These are phyloP conservation scores for Oldenlandia corymbosa DNA, from an alignment of 257 asterid species.

Conservation along the genomic window DNA sequence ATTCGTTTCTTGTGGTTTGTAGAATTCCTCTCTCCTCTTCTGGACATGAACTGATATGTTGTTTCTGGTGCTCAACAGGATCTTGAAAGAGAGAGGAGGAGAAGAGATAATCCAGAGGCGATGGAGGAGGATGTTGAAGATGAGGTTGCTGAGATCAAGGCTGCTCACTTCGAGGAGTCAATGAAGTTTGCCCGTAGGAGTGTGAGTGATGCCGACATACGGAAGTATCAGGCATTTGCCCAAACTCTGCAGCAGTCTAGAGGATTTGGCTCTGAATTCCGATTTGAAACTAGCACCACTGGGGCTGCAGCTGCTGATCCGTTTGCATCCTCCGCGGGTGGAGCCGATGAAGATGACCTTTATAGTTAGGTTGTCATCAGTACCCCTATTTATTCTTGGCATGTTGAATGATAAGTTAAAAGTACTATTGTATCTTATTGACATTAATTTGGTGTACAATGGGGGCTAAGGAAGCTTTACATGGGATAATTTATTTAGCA, in stretches of 20 bases:
- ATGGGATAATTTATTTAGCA: constrained; percentile 10
- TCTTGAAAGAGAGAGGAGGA: constrained; percentile 68
- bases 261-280: constrained; percentile 71
- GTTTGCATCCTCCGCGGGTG: constrained; percentile 35
- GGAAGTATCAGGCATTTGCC: constrained; percentile 74
- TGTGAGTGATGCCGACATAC: constrained; percentile 75
- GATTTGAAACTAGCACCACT: constrained; percentile 36
- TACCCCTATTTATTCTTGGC: background rate
- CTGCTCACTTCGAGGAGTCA: constrained; percentile 80
- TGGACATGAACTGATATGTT: background rate
- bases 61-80: constrained; percentile 33
- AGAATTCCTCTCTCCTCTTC: background rate
- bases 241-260: constrained; percentile 85
- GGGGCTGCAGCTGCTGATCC: constrained; percentile 45
- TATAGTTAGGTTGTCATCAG: constrained; percentile 24
- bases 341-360: constrained; percentile 37
- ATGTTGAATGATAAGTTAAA: constrained; percentile 8
- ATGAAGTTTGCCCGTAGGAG: constrained; percentile 82
- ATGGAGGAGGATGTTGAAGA: constrained; percentile 79
- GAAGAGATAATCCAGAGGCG: constrained; percentile 61
- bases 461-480: constrained; percentile 1
- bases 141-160: constrained; percentile 64
- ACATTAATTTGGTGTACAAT: constrained; percentile 3
- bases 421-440: background rate
- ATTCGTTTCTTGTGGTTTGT: background rate